Conservation (phyloP, 768 basidiomycete species). For the Trametes gibbosa region DNA sequence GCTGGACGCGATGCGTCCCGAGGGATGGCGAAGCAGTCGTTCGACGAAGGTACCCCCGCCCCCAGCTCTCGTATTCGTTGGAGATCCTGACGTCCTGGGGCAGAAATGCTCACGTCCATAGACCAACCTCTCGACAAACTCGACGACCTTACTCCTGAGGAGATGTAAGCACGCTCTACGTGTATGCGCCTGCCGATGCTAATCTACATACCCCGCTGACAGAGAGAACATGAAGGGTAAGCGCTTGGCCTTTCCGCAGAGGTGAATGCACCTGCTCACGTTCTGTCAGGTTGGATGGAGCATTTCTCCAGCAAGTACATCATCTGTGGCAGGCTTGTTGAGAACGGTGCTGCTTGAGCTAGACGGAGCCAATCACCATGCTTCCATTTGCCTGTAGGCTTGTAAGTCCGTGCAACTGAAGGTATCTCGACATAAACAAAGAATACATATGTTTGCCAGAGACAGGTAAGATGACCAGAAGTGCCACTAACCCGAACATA, state of each 20-base stretch:
- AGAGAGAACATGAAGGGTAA: conserved; percentile 94
- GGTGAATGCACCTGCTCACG: neutral
- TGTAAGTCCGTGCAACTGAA: neutral
- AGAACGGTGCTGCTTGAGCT: conserved; percentile 51
- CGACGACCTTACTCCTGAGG: conserved; percentile 70
- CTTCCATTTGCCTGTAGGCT: neutral
- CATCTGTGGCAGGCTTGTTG: conserved; percentile 83
- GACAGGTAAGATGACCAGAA: too few relatives aligned
- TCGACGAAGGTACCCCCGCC: conserved; percentile 68
- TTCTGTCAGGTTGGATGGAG: conserved; percentile 76
- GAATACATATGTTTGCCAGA: too few relatives aligned
- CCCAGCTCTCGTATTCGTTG: neutral
- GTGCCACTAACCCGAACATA: too few relatives aligned
- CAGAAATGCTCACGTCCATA: conserved; percentile 88
- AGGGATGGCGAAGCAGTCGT: conserved; percentile 98
- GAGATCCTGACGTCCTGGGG: neutral
- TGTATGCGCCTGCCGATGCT: neutral
- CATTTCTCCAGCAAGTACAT: conserved; percentile 94
- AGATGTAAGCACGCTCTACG: conserved; percentile 61
- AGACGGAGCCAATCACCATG: too few relatives aligned
- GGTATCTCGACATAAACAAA: too few relatives aligned
- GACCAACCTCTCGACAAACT: conserved; percentile 87
- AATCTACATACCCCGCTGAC: conserved; percentile 8
- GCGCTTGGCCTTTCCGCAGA: conserved; percentile 16
- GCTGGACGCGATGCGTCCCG: conserved; percentile 94